Percentiles rank a stretch among this genome's conserved stretches.
Evolutionary conservation across 2,329 filamentous ascomycete species (phyloP).

Genomic region (Magnaporthales sp.): DNA sequence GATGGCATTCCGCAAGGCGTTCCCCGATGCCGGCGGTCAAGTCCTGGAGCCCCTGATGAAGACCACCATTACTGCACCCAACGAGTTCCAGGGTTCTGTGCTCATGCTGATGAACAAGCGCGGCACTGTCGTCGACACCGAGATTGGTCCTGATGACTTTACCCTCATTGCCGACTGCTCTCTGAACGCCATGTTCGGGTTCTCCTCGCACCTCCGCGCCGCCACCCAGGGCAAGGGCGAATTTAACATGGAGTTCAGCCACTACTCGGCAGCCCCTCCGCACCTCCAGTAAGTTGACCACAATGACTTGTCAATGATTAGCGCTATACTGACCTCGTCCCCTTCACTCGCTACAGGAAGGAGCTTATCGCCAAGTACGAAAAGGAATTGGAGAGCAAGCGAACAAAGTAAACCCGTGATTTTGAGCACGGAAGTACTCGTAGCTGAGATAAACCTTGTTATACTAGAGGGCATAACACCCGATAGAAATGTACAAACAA

Average conservation of each 20-base stretch:
- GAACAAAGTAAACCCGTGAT: conserved; percentile 34
- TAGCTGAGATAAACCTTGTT: background rate
- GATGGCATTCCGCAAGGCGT: conserved; percentile 93
- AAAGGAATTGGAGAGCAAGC: conserved; percentile 49
- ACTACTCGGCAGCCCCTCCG: conserved; percentile 79
- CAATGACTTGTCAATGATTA: background rate
- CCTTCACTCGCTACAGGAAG: conserved; percentile 32
- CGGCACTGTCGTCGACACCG: conserved; percentile 89
- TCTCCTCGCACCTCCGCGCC: conserved; percentile 81
- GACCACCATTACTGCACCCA: conserved; percentile 89
- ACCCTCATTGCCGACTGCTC: conserved; percentile 87
- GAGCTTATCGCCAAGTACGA: conserved; percentile 50
- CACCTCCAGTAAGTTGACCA: conserved; percentile 69
- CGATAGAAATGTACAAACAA: conserved; percentile 2
- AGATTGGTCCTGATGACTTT: conserved; percentile 90
- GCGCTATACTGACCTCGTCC: conserved; percentile 15
- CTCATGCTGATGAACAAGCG: conserved; percentile 95
- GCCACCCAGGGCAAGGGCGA: conserved; percentile 97
- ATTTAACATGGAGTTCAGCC: conserved; percentile 97
- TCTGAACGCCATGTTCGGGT: conserved; percentile 96
- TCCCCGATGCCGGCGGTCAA: conserved; percentile 69
- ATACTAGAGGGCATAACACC: background rate
- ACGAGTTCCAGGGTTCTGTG: conserved; percentile 95
- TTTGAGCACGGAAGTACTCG: background rate
- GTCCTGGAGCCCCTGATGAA: conserved; percentile 97